Conservation (phyloP, 1,139 yeast genomes). For the Spathaspora sp. region DNA sequence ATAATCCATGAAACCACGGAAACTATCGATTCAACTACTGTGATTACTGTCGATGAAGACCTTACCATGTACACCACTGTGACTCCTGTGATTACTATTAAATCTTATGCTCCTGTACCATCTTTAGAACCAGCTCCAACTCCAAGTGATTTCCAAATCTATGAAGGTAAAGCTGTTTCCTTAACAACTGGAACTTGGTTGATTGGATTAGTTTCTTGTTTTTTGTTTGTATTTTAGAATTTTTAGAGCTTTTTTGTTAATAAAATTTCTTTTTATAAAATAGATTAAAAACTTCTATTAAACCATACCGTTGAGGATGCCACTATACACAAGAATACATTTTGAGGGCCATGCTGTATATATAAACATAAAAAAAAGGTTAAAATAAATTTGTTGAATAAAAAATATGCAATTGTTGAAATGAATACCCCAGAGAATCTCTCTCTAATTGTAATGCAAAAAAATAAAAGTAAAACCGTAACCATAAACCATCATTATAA, state of each 20-base stretch:
- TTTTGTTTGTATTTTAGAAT: neutral
- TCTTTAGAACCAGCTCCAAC: neutral
- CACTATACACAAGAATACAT: constrained; percentile 12
- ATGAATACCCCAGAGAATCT: constrained; percentile 5
- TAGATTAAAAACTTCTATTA: constrained; percentile 3
- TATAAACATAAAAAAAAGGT: neutral
- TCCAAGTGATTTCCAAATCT: neutral
- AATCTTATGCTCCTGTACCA: neutral
- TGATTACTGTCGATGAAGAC: constrained; percentile 16
- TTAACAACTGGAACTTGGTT: neutral
- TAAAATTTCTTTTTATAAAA: neutral
- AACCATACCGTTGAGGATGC: constrained; percentile 37
- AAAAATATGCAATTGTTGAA: constrained; percentile 6
- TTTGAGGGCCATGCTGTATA: constrained; percentile 3
- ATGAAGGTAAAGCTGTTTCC: neutral
- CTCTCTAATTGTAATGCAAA: neutral
- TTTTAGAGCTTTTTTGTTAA: neutral
- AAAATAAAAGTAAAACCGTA: constrained; percentile 5
- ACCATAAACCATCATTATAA: constrained; percentile 4
- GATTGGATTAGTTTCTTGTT: neutral
- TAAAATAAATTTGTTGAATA: neutral
- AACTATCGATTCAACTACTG: constrained; percentile 10
- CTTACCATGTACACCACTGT: constrained; percentile 26
- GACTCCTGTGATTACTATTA: constrained; percentile 14
- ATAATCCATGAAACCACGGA: neutral